Evolutionary conservation across 768 basidiomycete species (phyloP).

Genomic region (Phanerochaete sordida): DNA sequence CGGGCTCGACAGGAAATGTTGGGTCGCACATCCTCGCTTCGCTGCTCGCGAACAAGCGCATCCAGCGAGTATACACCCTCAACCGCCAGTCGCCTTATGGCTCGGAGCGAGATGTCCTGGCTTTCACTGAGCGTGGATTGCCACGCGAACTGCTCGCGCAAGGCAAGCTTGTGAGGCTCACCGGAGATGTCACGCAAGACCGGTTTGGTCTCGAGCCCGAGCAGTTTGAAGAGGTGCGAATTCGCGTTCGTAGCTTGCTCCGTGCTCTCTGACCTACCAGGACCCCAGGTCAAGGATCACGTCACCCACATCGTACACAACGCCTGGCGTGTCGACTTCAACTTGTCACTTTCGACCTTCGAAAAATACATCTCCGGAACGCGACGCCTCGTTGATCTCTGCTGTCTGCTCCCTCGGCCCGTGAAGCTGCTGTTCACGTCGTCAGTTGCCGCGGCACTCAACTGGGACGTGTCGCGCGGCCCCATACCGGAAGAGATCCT

Average conservation of each 20-base stretch:
- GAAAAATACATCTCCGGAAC: slow-evolving; percentile 33
- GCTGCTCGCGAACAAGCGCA: not conserved
- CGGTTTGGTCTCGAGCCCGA: slow-evolving; percentile 14
- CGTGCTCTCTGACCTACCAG: no score
- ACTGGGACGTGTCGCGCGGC: slow-evolving; percentile 14
- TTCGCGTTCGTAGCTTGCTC: no score
- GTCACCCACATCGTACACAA: slow-evolving; percentile 33
- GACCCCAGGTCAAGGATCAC: not conserved
- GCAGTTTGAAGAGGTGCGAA: not conserved
- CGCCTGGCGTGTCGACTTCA: slow-evolving; percentile 42
- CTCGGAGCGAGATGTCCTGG: not conserved
- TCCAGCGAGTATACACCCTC: slow-evolving; percentile 9
- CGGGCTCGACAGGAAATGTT: slow-evolving; percentile 29
- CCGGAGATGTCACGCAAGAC: slow-evolving; percentile 16
- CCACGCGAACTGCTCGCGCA: slow-evolving; percentile 7
- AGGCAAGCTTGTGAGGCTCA: slow-evolving; percentile 16
- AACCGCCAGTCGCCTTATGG: not conserved
- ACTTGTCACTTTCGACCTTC: slow-evolving; percentile 33
- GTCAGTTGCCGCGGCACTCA: slow-evolving; percentile 30
- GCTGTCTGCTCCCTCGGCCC: slow-evolving; percentile 13
- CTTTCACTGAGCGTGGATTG: slow-evolving; percentile 15
- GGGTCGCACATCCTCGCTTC: slow-evolving; percentile 24
- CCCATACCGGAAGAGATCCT: slow-evolving; percentile 10
- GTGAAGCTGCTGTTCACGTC: slow-evolving; percentile 29
- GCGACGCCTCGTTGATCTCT: slow-evolving; percentile 30